phyloP scores from a whole-genome alignment of 208 protist genomes.

The Trypanosoma theileri region DNA sequence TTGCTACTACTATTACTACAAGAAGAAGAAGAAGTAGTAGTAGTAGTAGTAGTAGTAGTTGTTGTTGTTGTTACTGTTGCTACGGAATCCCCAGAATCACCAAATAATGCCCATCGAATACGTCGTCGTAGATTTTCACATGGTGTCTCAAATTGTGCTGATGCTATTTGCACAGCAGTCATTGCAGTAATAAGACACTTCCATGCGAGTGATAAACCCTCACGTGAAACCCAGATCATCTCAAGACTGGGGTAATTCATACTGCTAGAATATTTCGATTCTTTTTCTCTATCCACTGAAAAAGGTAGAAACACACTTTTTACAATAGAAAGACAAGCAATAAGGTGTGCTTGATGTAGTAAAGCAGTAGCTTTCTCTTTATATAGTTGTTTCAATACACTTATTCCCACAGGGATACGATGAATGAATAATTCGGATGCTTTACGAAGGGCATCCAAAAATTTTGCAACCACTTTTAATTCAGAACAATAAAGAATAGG shows the following conservation, averaged over 20 bases:
- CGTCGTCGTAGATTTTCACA: constrained; percentile 13
- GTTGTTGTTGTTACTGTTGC: not conserved
- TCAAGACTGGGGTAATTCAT: not conserved
- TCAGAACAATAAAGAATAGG: not conserved
- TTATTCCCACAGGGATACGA: constrained; percentile 13
- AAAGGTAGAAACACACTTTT: not conserved
- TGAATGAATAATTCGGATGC: constrained; percentile 4
- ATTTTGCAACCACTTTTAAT: not conserved
- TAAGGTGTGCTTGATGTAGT: constrained; percentile 17
- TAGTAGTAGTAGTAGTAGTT: not conserved
- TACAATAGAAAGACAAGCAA: constrained; percentile 13
- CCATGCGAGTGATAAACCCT: constrained; percentile 8
- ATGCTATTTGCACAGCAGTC: constrained; percentile 19
- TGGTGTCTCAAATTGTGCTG: constrained; percentile 19
- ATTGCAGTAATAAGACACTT: constrained; percentile 17
- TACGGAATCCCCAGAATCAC: not conserved
- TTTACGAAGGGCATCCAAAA: constrained; percentile 10
- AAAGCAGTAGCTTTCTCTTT: constrained; percentile 3
- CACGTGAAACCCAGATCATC: constrained; percentile 23
- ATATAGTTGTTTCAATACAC: constrained; percentile 11
- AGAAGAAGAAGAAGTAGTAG: too few species aligned
- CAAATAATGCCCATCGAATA: constrained; percentile 26
- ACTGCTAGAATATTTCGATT: not conserved
- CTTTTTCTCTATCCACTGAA: not conserved
- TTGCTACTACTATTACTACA: too few species aligned